A percentile compares a stretch with the other conserved stretches of the same genome.
These are phyloP conservation scores for Pleoardoris graminearum DNA, from an alignment of 2,329 filamentous ascomycete genomes.

Conservation along the genomic window DNA sequence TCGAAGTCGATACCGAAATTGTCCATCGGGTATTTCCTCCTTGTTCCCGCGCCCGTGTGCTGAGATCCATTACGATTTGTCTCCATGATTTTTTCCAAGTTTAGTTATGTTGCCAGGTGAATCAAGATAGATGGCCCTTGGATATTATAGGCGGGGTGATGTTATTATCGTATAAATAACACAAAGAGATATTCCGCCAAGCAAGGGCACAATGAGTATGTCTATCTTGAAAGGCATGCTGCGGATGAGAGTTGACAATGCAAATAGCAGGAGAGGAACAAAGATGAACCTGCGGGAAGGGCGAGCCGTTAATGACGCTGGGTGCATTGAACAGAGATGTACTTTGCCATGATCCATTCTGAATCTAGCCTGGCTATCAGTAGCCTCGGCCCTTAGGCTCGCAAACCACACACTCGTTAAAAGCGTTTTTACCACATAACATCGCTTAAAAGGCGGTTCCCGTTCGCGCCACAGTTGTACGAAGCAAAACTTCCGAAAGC, in stretches of 20 bases:
- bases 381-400: background rate
- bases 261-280: background rate
- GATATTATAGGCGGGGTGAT: background rate
- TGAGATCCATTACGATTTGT: no score
- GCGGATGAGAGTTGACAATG: no score
- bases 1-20: background rate
- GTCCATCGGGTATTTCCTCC: no score
- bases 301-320: no score
- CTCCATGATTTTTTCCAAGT: background rate
- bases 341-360: no score
- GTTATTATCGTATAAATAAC: background rate
- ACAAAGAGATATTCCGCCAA: background rate
- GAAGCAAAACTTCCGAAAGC: background rate
- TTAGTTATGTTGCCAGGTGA: background rate
- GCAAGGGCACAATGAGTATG: background rate
- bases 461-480: background rate
- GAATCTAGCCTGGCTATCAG: no score
- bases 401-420: constrained; percentile 5
- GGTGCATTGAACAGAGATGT: no score
- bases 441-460: background rate
- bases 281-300: background rate
- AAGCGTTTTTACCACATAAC: background rate
- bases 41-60: no score
- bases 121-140: background rate
- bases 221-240: background rate